phyloP scores from a whole-genome alignment of 2,329 filamentous ascomycete genomes.

The Xylaria hypoxylon region DNA sequence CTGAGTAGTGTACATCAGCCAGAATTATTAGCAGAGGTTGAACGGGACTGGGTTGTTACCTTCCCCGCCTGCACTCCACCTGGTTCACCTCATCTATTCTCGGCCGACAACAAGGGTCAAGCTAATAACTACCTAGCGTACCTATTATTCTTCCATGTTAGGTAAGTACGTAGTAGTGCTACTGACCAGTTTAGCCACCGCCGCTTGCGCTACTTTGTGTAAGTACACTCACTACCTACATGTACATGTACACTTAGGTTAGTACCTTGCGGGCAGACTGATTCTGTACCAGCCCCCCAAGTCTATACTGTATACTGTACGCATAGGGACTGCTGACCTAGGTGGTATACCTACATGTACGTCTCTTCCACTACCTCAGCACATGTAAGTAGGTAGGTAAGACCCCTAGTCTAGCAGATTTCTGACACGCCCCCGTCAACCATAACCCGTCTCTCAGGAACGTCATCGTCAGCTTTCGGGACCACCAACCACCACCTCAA shows the following conservation, averaged over 20 bases:
- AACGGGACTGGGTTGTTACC: too few species aligned
- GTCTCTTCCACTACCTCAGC: conserved; percentile 7
- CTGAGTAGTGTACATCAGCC: too few species aligned
- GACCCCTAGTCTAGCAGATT: conserved; percentile 13
- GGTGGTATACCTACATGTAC: too few species aligned
- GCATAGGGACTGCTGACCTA: too few species aligned
- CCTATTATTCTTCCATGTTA: too few species aligned
- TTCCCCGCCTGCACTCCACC: neutral
- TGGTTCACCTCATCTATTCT: neutral
- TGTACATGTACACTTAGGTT: too few species aligned
- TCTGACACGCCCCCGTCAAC: conserved; percentile 20
- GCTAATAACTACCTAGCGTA: neutral
- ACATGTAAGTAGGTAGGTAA: neutral
- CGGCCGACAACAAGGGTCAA: neutral
- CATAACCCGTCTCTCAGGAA: conserved; percentile 28
- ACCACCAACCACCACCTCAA: conserved; percentile 13
- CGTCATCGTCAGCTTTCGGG: conserved; percentile 34
- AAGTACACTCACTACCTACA: too few species aligned
- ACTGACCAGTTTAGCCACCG: neutral
- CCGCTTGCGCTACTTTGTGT: neutral
- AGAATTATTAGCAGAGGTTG: too few species aligned
- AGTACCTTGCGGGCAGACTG: neutral
- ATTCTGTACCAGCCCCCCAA: conserved; percentile 4
- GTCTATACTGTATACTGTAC: too few species aligned
- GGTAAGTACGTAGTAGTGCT: too few species aligned